Percentiles rank a stretch among this genome's conserved stretches.
These are phyloP conservation scores for Alternaria sp. DNA, from an alignment of 2,329 filamentous ascomycete genomes.

Conservation along the genomic window DNA sequence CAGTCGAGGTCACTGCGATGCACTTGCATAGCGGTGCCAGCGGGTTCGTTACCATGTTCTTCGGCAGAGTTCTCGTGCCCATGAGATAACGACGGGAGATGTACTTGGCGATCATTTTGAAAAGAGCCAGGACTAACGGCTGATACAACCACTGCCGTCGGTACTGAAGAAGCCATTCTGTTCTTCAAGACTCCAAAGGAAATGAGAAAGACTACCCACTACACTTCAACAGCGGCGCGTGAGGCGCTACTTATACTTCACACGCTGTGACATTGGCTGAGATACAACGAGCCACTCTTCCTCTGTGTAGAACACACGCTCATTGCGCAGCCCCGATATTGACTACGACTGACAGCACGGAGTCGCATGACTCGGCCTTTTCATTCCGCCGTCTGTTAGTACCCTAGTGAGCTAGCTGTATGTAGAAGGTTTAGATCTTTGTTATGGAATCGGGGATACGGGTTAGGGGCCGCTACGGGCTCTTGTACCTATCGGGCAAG, in stretches of 20 bases:
- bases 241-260: not conserved
- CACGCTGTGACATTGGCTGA: not conserved
- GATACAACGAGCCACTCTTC: not conserved
- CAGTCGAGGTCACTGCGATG: not conserved
- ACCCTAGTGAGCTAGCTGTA: not conserved
- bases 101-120: not conserved
- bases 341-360: not conserved
- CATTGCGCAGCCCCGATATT: not conserved
- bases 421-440: not conserved
- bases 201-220: not conserved
- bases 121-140: not conserved
- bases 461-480: not conserved
- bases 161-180: not conserved
- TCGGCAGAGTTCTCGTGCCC: not conserved
- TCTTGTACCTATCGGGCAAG: not conserved
- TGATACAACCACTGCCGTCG: not conserved
- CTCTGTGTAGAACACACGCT: not conserved
- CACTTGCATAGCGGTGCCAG: not conserved
- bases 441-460: not conserved
- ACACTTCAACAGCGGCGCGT: not conserved
- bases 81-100: not conserved
- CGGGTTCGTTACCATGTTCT: not conserved
- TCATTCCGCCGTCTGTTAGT: not conserved
- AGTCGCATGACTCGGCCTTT: not conserved
- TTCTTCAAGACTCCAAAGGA: not conserved